Evolutionary conservation across 2,329 filamentous ascomycete species (phyloP), one percentile per base, ranked within the genome.

Genomic region (Ophiostoma montium): DNA sequence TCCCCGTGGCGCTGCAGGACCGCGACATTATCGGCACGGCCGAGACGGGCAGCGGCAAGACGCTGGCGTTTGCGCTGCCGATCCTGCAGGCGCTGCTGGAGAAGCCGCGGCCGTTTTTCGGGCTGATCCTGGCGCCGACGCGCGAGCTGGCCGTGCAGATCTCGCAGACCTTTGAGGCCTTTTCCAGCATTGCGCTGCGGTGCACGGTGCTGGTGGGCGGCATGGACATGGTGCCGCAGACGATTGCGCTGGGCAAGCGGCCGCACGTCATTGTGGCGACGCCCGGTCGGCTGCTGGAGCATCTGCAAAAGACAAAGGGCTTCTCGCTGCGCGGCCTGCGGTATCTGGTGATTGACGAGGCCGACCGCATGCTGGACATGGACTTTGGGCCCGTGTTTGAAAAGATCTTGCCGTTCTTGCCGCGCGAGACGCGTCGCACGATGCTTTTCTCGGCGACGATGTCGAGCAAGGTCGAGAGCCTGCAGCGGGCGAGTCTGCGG

Each of bases 1-100:
- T 96, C 57, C 90, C 90, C 5, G 60, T 74, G 42, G 88, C 88
- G 21, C 73, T 95, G 8, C 67, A 84, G 59, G 81, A 84, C 47
- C 78, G 87, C 59, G 92, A 96, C 64, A 72, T 96, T 32, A 95
- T 98, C 57, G 92, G 89, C 38, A 74, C 96, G 47, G 92, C 92
- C 31, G 90, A 98, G 67, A 98, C 92, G 0, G 92, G 92, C 57
- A 88, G 82, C 61, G 92, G 92, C 66, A 98, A 96, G 70, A 96
- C 92, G 0, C 90, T 88, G 7, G 89, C 92, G 0, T 98, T 96
- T 63, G 88, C 87, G 0, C 71, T 98, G 3, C 92, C 92, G 1
- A 94, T 98, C 35, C 75, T 98, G 2, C 89, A 95, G 63, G 80
- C 84, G 3, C 76, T 98, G 1, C 84, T 96, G 67, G 84, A 92